phyloP scores from a whole-genome alignment of 139 green algal species.

The Chlamydomonas sphaeroides region DNA sequence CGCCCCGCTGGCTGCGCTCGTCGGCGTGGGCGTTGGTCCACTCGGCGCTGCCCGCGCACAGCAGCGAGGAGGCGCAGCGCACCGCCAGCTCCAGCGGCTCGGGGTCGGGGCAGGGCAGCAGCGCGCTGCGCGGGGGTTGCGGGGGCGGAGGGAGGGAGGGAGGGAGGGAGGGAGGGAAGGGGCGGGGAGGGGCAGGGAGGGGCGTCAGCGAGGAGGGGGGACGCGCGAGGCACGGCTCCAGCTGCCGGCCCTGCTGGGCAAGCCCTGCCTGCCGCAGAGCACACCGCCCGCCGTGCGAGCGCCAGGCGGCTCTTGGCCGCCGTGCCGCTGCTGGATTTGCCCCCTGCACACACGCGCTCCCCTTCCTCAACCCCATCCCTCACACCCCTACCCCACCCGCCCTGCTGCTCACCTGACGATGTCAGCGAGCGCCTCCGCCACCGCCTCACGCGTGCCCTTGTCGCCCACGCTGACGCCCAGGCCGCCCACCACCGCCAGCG shows the following conservation, averaged over 20 bases:
- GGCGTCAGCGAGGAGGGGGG: background rate
- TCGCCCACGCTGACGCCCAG: conserved; percentile 34
- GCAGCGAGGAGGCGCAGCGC: background rate
- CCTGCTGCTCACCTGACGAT: conserved; percentile 20
- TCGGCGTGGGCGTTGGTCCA: background rate
- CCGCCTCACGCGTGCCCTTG: conserved; percentile 20
- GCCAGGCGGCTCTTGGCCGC: no score
- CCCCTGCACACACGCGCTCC: no score
- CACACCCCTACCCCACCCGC: background rate
- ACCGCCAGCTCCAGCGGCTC: conserved; percentile 6
- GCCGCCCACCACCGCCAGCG: conserved; percentile 30
- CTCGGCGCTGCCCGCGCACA: conserved; percentile 4
- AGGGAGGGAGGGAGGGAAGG: no score
- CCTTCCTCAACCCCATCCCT: no score
- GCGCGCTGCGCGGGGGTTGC: background rate
- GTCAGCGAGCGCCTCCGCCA: conserved; percentile 35
- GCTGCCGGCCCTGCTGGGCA: no score
- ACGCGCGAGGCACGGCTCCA: background rate
- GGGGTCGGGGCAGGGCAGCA: background rate
- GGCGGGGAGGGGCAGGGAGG: background rate
- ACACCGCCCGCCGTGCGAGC: no score
- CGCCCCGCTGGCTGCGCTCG: no score
- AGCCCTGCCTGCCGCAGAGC: no score
- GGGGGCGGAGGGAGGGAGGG: no score
- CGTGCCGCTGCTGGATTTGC: no score